A percentile compares a stretch with the other conserved stretches of the same genome.
Evolutionary conservation across 495 filamentous ascomycete genomes (phyloP).

Genomic region (Cudoniella acicularis): DNA sequence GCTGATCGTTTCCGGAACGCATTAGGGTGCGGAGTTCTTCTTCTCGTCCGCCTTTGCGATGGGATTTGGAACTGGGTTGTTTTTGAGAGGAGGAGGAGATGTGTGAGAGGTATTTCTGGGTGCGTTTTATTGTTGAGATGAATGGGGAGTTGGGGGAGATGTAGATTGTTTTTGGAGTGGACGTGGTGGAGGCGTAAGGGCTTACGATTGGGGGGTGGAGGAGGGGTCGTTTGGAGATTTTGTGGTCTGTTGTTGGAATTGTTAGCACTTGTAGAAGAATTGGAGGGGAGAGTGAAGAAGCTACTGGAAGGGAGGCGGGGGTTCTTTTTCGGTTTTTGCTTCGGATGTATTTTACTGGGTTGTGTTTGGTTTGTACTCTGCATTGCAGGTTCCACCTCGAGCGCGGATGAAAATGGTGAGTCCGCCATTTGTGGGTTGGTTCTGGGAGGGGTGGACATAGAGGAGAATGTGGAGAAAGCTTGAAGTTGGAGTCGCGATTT

Average conservation of each 20-base stretch:
- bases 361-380: no score
- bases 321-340: no score
- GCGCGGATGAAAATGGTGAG: no score
- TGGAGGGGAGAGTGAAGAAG: not conserved
- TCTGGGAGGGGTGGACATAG: no score
- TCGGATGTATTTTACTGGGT: no score
- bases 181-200: conserved; percentile 46
- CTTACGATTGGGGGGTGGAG: conserved; percentile 62
- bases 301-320: conserved; percentile 15
- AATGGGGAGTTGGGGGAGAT: conserved; percentile 72
- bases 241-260: conserved; percentile 35
- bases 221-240: conserved; percentile 65
- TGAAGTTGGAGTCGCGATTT: not conserved
- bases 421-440: no score
- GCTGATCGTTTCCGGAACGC: not conserved
- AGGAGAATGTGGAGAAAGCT: no score
- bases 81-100: conserved; percentile 36
- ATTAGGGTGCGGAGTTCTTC: not conserved
- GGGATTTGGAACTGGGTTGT: conserved; percentile 5
- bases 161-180: conserved; percentile 67
- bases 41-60: conserved; percentile 12
- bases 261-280: conserved; percentile 1
- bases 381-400: no score
- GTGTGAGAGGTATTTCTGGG: conserved; percentile 64
- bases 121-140: conserved; percentile 77